Evolutionary conservation across 495 filamentous ascomycete species (phyloP).

Genomic region (Aspergillus ostianus): DNA sequence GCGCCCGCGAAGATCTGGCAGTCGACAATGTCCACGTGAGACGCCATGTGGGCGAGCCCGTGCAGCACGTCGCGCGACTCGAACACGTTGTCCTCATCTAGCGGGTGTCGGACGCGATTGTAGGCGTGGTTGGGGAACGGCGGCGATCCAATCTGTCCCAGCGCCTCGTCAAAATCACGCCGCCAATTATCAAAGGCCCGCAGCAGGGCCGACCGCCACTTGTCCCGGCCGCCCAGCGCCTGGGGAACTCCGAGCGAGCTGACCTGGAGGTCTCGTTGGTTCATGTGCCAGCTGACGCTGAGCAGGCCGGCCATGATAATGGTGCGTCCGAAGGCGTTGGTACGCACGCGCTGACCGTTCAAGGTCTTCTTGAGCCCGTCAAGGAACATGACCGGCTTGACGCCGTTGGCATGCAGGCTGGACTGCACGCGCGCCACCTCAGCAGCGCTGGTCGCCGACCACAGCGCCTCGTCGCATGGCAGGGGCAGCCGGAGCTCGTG

Average conservation of each 20-base stretch:
- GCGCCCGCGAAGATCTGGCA: conserved; percentile 94
- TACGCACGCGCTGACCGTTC: conserved; percentile 81
- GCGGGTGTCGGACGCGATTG: conserved; percentile 35
- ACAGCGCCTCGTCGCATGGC: conserved; percentile 90
- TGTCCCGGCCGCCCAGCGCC: conserved; percentile 84
- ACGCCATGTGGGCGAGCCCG: conserved; percentile 94
- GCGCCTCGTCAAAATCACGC: conserved; percentile 81
- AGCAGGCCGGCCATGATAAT: conserved; percentile 93
- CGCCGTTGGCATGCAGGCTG: conserved; percentile 75
- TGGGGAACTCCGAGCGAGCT: conserved; percentile 77
- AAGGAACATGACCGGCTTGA: conserved; percentile 84
- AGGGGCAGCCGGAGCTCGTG: conserved; percentile 91
- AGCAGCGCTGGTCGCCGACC: conserved; percentile 85
- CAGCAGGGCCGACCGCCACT: conserved; percentile 86
- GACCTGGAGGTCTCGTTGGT: conserved; percentile 92
- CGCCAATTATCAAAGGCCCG: conserved; percentile 95
- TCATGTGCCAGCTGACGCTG: conserved; percentile 96
- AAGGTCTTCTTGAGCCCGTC: conserved; percentile 90
- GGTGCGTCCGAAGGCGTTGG: conserved; percentile 91
- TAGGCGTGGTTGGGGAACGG: conserved; percentile 35
- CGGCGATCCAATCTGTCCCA: conserved; percentile 50
- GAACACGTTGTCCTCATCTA: conserved; percentile 75
- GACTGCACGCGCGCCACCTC: conserved; percentile 88
- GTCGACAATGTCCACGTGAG: conserved; percentile 97
- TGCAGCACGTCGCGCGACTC: conserved; percentile 87